A percentile compares a stretch with the other conserved stretches of the same genome.
Evolutionary conservation across 2,329 filamentous ascomycete species (phyloP).

Genomic region (Zalaria obscura): DNA sequence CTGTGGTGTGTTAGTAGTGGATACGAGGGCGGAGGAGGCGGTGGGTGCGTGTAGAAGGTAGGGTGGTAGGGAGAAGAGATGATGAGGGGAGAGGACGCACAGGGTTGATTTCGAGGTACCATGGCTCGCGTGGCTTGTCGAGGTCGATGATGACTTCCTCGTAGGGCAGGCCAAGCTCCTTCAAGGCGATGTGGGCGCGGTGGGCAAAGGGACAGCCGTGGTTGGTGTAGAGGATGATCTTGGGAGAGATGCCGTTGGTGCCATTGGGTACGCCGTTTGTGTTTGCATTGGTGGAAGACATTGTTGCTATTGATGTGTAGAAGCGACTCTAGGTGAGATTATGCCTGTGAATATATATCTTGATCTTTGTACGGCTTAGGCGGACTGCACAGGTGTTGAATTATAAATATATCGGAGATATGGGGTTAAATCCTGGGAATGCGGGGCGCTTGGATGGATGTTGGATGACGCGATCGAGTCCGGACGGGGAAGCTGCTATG

Average conservation of each 20-base stretch:
- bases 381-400: too few relatives aligned
- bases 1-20: slow-evolving; percentile 40
- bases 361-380: too few relatives aligned
- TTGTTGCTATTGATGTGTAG: too few relatives aligned
- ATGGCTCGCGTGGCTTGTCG: slow-evolving; percentile 49
- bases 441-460: too few relatives aligned
- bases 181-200: slow-evolving; percentile 35
- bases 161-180: slow-evolving; percentile 20
- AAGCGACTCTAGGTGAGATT: too few relatives aligned
- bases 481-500: too few relatives aligned
- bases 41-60: neutral
- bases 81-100: neutral
- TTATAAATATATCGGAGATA: too few relatives aligned
- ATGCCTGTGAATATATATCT: too few relatives aligned
- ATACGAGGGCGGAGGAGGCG: slow-evolving; percentile 58
- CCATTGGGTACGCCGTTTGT: slow-evolving; percentile 13
- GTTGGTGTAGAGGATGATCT: slow-evolving; percentile 58
- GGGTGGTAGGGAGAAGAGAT: neutral
- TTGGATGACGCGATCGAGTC: too few relatives aligned
- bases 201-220: slow-evolving; percentile 60
- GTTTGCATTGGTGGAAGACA: neutral
- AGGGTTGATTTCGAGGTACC: slow-evolving; percentile 66
- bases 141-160: slow-evolving; percentile 47
- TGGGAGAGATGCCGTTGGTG: slow-evolving; percentile 16
- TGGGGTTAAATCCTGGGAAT: too few relatives aligned